Conservation (phyloP, 140 eudicot species). For the Senecio squalidus region DNA sequence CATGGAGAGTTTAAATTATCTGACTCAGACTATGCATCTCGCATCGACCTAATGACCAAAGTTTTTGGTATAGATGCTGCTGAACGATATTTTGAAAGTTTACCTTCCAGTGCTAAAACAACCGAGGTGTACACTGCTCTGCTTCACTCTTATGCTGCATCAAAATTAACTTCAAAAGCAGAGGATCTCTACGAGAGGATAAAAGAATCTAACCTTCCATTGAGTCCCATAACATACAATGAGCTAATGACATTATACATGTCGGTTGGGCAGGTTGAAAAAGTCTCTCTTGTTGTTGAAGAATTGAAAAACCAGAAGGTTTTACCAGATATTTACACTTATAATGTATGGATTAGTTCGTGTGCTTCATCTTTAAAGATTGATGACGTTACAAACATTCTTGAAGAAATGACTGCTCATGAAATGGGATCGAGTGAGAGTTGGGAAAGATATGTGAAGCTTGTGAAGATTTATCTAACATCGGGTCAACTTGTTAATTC, state of each 20-base stretch:
- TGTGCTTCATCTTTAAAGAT: constrained; percentile 74
- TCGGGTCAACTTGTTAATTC: constrained; percentile 59
- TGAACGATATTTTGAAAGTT: constrained; percentile 80
- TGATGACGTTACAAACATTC: constrained; percentile 59
- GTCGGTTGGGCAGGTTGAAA: constrained; percentile 90
- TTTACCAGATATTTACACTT: constrained; percentile 71
- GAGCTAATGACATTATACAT: constrained; percentile 92
- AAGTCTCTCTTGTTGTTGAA: constrained; percentile 59
- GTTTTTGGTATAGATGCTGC: constrained; percentile 95
- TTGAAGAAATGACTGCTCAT: constrained; percentile 55
- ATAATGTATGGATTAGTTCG: constrained; percentile 84
- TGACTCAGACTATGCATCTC: constrained; percentile 81
- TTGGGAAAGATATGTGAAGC: constrained; percentile 68
- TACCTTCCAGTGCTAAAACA: constrained; percentile 64
- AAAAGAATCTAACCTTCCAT: constrained; percentile 49
- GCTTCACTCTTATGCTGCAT: constrained; percentile 72
- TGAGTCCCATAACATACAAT: constrained; percentile 76
- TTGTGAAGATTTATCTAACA: constrained; percentile 58
- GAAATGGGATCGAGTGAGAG: constrained; percentile 38
- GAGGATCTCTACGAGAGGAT: constrained; percentile 64
- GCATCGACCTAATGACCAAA: constrained; percentile 76
- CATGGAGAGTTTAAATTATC: constrained; percentile 52
- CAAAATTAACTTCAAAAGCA: constrained; percentile 70
- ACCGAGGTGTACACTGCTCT: constrained; percentile 90
- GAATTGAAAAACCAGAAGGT: constrained; percentile 63